These are phyloP conservation scores for Apiospora sp. DNA, from an alignment of 2,329 filamentous ascomycete genomes.

Conservation along the genomic window DNA sequence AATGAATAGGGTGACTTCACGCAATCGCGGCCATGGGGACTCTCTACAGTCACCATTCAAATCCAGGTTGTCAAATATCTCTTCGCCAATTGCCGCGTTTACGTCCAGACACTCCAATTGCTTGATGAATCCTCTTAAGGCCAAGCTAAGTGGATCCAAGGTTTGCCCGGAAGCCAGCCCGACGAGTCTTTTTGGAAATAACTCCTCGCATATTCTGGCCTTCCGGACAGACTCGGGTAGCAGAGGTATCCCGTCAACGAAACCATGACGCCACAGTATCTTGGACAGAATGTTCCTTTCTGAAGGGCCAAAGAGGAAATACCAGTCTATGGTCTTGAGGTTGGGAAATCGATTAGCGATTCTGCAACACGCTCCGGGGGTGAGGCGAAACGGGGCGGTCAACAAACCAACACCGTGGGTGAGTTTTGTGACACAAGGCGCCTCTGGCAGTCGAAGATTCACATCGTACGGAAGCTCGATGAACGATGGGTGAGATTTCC, in stretches of 20 bases:
- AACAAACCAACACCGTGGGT: not conserved
- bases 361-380: not conserved
- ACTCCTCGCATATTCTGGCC: not conserved
- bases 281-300: too few relatives aligned
- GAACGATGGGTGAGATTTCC: not conserved
- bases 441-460: not conserved
- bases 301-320: not conserved
- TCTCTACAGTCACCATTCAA: not conserved
- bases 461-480: not conserved
- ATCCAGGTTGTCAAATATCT: not conserved
- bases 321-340: not conserved
- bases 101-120: not conserved
- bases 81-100: not conserved
- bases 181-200: not conserved
- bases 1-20: accelerated
- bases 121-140: not conserved
- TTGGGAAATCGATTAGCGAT: not conserved
- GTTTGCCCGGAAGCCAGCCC: not conserved
- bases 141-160: not conserved
- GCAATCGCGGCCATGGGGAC: not conserved
- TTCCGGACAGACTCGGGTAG: not conserved
- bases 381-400: not conserved
- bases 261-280: not conserved
- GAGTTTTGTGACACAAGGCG: not conserved
- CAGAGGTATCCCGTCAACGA: not conserved